phyloP scores from a whole-genome alignment of 2,329 filamentous ascomycete genomes.

The Nemania bipapillata region DNA sequence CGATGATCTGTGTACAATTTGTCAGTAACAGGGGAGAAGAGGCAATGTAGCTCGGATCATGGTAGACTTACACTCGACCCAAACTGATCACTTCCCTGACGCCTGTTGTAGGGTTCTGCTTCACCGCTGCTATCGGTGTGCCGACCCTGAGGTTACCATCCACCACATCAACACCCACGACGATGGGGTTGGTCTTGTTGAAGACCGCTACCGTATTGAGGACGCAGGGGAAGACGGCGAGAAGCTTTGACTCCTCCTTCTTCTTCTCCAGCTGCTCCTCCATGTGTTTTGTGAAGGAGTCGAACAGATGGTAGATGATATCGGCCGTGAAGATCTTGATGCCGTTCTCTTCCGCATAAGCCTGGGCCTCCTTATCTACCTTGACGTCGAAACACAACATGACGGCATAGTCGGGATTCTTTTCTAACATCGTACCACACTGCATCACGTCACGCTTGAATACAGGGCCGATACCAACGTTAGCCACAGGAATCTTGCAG shows the following conservation, averaged over 20 bases:
- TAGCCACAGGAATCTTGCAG: conserved; percentile 96
- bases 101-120: conserved; percentile 79
- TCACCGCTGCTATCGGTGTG: conserved; percentile 89
- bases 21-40: conserved; percentile 46
- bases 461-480: conserved; percentile 96
- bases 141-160: conserved; percentile 87
- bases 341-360: conserved; percentile 90
- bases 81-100: conserved; percentile 84
- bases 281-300: conserved; percentile 96
- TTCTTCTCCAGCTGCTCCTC: conserved; percentile 84
- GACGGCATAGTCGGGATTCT: conserved; percentile 92
- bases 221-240: conserved; percentile 97
- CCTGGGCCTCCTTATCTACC: conserved; percentile 93
- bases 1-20: conserved; percentile 72
- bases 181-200: conserved; percentile 97
- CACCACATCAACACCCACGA: conserved; percentile 93
- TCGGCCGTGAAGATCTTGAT: conserved; percentile 99
- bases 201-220: conserved; percentile 90
- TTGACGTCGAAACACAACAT: conserved; percentile 99
- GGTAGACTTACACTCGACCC: conserved; percentile 85
- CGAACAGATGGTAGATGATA: conserved; percentile 99
- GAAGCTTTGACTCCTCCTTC: conserved; percentile 94
- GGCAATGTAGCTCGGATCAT: neutral
- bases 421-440: conserved; percentile 95
- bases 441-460: conserved; percentile 98